Percentiles rank a stretch among this genome's conserved stretches.
Evolutionary conservation across 2,329 filamentous ascomycete species (phyloP).

Genomic region (Colletotrichum coccodes): DNA sequence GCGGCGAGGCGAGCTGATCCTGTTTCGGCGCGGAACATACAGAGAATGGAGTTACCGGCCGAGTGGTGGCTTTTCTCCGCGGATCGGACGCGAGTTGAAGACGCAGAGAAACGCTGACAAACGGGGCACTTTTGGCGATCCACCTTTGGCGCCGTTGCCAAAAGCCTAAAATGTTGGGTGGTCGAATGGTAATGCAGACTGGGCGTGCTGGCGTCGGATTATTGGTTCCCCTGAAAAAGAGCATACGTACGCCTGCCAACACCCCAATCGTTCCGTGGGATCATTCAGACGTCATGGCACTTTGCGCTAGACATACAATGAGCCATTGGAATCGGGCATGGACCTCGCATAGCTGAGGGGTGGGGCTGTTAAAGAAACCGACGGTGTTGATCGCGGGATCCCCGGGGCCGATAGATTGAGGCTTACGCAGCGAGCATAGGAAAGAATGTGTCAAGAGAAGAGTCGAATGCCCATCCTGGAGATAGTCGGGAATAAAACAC

Average conservation of each 20-base stretch:
- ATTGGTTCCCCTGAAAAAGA: slow-evolving; percentile 18
- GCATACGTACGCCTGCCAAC: slow-evolving; percentile 31
- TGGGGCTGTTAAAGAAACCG: slow-evolving; percentile 19
- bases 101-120: slow-evolving; percentile 15
- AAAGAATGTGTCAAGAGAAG: slow-evolving; percentile 18
- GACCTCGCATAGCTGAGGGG: slow-evolving; percentile 11
- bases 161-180: slow-evolving; percentile 25
- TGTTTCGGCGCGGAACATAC: not conserved
- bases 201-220: slow-evolving; percentile 10
- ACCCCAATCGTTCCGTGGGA: slow-evolving; percentile 7
- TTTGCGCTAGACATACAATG: slow-evolving; percentile 20
- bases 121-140: slow-evolving; percentile 24
- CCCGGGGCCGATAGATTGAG: slow-evolving; percentile 24
- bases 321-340: slow-evolving; percentile 16
- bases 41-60: slow-evolving; percentile 20
- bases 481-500: slow-evolving; percentile 17
- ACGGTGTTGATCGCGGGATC: slow-evolving; percentile 30
- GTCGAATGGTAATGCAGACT: slow-evolving; percentile 17
- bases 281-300: slow-evolving; percentile 33
- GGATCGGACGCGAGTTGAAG: slow-evolving; percentile 19
- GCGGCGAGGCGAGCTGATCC: slow-evolving; percentile 28
- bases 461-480: not conserved
- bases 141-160: slow-evolving; percentile 21
- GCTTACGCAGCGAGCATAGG: slow-evolving; percentile 29
- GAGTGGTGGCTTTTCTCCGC: slow-evolving; percentile 21